phyloP scores from a whole-genome alignment of 1,284 basidiomycete species.

The Rhodotorula sp. region DNA sequence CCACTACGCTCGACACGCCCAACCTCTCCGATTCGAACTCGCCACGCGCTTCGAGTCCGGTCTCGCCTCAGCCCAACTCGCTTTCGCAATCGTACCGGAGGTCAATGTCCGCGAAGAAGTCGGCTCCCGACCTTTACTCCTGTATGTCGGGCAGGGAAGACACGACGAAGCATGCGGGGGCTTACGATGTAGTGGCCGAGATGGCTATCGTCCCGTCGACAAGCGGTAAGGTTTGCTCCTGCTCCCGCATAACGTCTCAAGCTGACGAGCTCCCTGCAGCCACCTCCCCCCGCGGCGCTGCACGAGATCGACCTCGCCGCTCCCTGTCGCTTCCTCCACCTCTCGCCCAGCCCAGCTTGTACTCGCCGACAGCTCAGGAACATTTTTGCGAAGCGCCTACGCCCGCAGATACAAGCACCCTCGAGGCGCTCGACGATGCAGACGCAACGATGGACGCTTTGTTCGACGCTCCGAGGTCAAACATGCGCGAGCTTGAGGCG shows the following conservation, averaged over 20 bases:
- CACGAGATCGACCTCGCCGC: conserved; percentile 1
- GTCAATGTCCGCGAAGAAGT: conserved; percentile 11
- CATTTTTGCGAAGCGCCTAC: background rate
- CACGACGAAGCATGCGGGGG: background rate
- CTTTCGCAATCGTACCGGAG: conserved; percentile 1
- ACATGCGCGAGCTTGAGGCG: conserved; percentile 2
- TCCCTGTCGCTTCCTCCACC: conserved; percentile 19
- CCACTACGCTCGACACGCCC: conserved; percentile 21
- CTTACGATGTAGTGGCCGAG: background rate
- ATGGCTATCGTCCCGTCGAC: background rate
- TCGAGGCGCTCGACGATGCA: conserved; percentile 9
- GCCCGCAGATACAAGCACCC: background rate
- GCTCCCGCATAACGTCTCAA: too few species aligned
- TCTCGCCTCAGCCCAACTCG: background rate
- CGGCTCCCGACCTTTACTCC: conserved; percentile 15
- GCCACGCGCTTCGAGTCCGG: background rate
- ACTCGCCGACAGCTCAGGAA: background rate
- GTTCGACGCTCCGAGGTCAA: background rate
- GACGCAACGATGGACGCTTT: too few species aligned
- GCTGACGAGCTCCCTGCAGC: background rate
- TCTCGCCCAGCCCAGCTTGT: background rate
- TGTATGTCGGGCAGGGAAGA: background rate
- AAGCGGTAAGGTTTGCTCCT: background rate
- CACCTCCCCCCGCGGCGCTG: background rate
- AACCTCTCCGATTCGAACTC: conserved; percentile 7